Base-by-base conservation (phyloP, 2,329 filamentous ascomycete species). In the Xylaria arbuscula region DNA sequence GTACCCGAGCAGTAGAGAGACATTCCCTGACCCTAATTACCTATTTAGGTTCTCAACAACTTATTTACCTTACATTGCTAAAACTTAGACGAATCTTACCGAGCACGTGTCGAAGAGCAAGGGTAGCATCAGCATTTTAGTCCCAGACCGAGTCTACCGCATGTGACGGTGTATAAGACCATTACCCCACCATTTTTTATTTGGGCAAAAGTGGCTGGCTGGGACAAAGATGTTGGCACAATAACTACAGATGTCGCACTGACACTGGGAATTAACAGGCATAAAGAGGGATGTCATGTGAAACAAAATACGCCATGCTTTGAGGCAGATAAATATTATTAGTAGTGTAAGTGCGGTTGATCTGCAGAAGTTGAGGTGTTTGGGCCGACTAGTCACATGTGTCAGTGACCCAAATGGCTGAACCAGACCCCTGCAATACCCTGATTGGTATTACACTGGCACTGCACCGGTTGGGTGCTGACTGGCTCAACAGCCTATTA, bases 401-500 rank as follows among this genome's bases (percentile, higher is more conserved):
- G 56, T 36, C 32, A 32, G 60, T 47, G 62, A 45, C 40, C 22
- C 36, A 32, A 47, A 38, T 54, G 62, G 48, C 62, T 54, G 36
- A 32, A 48, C 11, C 34, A 11, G 56, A 48, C 36, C 56, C 56
- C 56, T 50, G 50, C 28, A 28, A 5, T 28, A 28, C 5, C 28
- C 28, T 28, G 28, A 19, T 24, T 58, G 13, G 36, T 7, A 38
- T 7, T 38, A 19, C 2, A 19, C n/a, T 47, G n/a, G 11, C 13
- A 6, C n/a, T n/a, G 34, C 28, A 9, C 51, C 40, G 62, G 64
- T 62, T 65, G 62, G 66, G 50, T 45, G 15, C 50, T 61, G 51
- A 68, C 65, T 68, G 66, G 66, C 66, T 47, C 66, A 65, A 64
- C 61, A 64, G 24, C 3, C 4, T 9, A 22, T 50, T 61, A 24